Evolutionary conservation across 768 basidiomycete genomes (phyloP).

Genomic region (Infundibulicybe gibba): DNA sequence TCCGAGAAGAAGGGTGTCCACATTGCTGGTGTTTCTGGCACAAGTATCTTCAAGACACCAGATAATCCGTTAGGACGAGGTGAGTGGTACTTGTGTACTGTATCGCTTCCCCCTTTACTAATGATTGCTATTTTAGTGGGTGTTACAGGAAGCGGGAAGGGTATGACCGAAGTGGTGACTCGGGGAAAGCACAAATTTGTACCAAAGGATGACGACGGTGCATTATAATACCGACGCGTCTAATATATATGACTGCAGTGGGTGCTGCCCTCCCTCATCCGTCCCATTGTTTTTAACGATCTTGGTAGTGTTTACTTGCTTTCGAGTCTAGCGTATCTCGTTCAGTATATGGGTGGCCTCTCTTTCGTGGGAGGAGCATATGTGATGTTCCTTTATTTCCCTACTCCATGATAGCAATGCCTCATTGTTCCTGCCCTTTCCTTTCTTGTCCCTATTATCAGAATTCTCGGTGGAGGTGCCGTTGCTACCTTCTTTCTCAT

Average conservation of each 20-base stretch:
- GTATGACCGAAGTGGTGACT: slow-evolving; percentile 75
- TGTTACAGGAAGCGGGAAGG: slow-evolving; percentile 88
- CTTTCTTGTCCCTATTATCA: slow-evolving; percentile 10
- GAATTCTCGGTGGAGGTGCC: slow-evolving; percentile 2
- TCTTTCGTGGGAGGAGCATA: slow-evolving; percentile 14
- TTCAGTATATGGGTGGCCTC: slow-evolving; percentile 16
- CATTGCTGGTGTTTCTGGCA: slow-evolving; percentile 85
- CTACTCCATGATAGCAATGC: slow-evolving; percentile 17
- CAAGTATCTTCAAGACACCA: slow-evolving; percentile 92
- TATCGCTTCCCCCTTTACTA: slow-evolving; percentile 14
- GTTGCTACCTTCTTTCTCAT: too few relatives aligned
- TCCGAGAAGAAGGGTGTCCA: slow-evolving; percentile 89
- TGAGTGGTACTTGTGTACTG: slow-evolving; percentile 26
- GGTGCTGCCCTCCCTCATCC: background rate
- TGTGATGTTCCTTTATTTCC: slow-evolving; percentile 26
- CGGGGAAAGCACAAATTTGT: slow-evolving; percentile 77
- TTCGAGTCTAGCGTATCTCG: slow-evolving; percentile 2
- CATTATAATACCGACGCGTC: slow-evolving; percentile 14
- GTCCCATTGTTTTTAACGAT: slow-evolving; percentile 1
- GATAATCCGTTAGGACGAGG: slow-evolving; percentile 88
- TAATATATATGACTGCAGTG: too few relatives aligned
- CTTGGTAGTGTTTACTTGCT: background rate
- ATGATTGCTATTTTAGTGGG: slow-evolving; percentile 53
- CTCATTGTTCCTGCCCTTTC: slow-evolving; percentile 22
- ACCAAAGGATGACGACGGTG: slow-evolving; percentile 38